Evolutionary conservation across 352 stramenopile species (phyloP), one percentile per base, ranked within the genome.

Genomic region (Blastocystis sp.): DNA sequence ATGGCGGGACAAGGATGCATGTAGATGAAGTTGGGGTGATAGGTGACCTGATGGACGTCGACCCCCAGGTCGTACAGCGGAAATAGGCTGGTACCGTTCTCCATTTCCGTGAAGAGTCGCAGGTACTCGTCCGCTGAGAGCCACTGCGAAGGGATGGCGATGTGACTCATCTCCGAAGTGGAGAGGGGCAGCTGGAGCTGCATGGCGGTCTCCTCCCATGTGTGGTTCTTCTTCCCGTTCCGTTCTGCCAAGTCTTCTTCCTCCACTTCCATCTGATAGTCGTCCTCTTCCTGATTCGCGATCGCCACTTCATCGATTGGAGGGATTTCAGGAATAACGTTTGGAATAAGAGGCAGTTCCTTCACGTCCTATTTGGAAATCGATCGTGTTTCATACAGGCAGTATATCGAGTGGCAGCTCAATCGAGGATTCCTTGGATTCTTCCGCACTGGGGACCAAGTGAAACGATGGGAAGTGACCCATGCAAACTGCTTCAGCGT

Each of bases 21-120:
- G 27, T 85, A 85, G 29, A 85, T 85, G 46, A 85, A 85, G 18
- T 44, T 53, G 6, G 75, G 75, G 29, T 85, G 75, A 44, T 85
- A 76, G 7, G 75, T 72, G 36, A 85, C 75, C 9, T 38, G 42
- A 24, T 85, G 57, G 38, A 21, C 32, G 29, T 85, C 75, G 32
- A 72, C 56, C 1, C 75, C 75, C 44, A 85, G 36, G n/a, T 85
- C 63, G 38, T 85, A 85, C 8, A 81, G 63, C 21, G 69, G 69
- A 44, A 63, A 81, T 21, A 24, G 21, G 24, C 27, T 44, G 21
- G 32, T 44, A 11, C 27, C 40, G 9, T 48, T 59, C 69, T 81
- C 69, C 69, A 81, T 81, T 29, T 54, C 69, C 14, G 14, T 51
- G 34, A 81, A 29, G 0, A 81, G 27, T 38, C 63, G 21, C 29